Base-by-base conservation (phyloP, 768 basidiomycete genomes). In the Hericium alpestre region DNA sequence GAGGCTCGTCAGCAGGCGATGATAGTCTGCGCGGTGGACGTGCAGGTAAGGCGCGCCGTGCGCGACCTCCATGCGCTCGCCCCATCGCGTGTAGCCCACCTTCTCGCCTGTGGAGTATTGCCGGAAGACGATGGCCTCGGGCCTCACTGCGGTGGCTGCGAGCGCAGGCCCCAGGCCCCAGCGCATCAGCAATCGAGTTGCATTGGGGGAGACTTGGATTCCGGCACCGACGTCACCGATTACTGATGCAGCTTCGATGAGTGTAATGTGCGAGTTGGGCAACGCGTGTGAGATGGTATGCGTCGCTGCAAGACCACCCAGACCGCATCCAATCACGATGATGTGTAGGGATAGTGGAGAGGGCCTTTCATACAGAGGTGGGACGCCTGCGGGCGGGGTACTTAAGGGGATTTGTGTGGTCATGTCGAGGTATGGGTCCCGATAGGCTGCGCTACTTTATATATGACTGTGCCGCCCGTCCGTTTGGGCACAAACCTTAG, bases 11-110 rank as follows among this genome's bases (percentile, higher is more conserved):
- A 76, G 67, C 23, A 76, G 62, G 23, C 66, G 66, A 61, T 76
- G 74, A 53, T 74, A 71, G 63, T 76, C 74, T 32, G 73, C 74
- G 55, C 74, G 73, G 55, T 76, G 74, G 52, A 76, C 65, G 55
- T 76, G 71, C 55, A 72, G 72, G 61, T 75, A 76, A 6, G 73
- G 73, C 56, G 73, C 66, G 52, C 73, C 74, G 56, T 69, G 69
- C 4, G 65, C 64, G 1, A 54, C 18, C 32, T 61, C 57, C 63
- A 73, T 71, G 40, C 59, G 54, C 13, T 64, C 59, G 3, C 66
- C 66, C 71, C 72, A 74, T 13, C 64, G 62, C 16, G 72, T 72
- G 60, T 70, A 71, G 9, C 72, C 74, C 22, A 76, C 66, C 16
- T 68, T 64, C 55, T 71, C 66, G 22, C 74, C 74, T 8, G 65